These are phyloP conservation scores for Pseudogymnoascus sp. DNA, from an alignment of 2,329 filamentous ascomycete genomes.

Conservation along the genomic window DNA sequence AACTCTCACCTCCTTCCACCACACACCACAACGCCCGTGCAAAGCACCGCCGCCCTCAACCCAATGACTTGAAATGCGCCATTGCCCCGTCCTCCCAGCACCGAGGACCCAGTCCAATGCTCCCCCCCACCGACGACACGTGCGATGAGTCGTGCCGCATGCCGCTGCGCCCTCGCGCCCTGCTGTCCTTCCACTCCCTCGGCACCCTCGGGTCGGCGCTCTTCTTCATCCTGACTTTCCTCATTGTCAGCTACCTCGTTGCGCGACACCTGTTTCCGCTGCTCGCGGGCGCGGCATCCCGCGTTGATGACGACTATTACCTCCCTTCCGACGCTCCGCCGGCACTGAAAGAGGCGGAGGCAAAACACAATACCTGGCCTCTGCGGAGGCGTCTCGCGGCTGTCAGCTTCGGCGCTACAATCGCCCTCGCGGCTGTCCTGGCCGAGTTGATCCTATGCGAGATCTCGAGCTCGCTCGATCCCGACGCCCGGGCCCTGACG, in stretches of 20 bases:
- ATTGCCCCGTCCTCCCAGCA: slow-evolving; percentile 2
- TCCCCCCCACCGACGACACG: slow-evolving; percentile 21
- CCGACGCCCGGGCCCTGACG: slow-evolving; percentile 57
- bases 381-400: slow-evolving; percentile 46
- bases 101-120: slow-evolving; percentile 20
- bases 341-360: slow-evolving; percentile 49
- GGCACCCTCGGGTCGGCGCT: slow-evolving; percentile 26
- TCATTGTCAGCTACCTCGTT: slow-evolving; percentile 53
- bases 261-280: slow-evolving; percentile 63
- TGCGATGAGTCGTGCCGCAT: slow-evolving; percentile 15
- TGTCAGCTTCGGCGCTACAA: slow-evolving; percentile 65
- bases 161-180: background rate
- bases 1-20: background rate
- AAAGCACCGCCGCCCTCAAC: background rate
- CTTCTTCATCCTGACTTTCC: slow-evolving; percentile 65
- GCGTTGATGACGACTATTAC: slow-evolving; percentile 51
- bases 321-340: slow-evolving; percentile 55
- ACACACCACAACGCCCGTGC: background rate
- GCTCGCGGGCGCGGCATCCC: slow-evolving; percentile 49
- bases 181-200: background rate
- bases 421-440: slow-evolving; percentile 68
- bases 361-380: slow-evolving; percentile 48
- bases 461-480: slow-evolving; percentile 67
- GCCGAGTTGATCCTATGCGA: slow-evolving; percentile 78
- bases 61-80: slow-evolving; percentile 4